These are phyloP conservation scores for Irpex lacteus DNA, from an alignment of 1,284 basidiomycete species.

Conservation along the genomic window DNA sequence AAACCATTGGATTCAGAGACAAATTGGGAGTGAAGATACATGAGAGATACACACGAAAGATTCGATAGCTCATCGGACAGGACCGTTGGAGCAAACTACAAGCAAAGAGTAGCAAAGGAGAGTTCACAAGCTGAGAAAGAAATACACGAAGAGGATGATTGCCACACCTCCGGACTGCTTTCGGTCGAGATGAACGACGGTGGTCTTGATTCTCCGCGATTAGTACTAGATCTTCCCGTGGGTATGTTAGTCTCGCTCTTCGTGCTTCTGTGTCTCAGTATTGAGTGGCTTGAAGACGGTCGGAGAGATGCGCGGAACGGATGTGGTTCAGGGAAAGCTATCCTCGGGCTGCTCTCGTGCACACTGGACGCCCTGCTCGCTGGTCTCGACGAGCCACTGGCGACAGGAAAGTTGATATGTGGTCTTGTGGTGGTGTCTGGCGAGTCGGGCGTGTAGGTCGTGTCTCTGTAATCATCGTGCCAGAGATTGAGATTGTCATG, in stretches of 20 bases:
- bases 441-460: conserved; percentile 17
- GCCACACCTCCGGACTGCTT: conserved; percentile 30
- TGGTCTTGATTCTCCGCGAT: conserved; percentile 25
- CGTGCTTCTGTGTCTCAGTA: conserved; percentile 35
- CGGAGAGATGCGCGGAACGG: conserved; percentile 35
- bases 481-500: conserved; percentile 28
- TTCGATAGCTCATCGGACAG: conserved; percentile 50
- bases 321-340: conserved; percentile 51
- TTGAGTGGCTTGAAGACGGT: conserved; percentile 21
- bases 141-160: not conserved
- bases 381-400: conserved; percentile 31
- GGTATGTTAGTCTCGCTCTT: conserved; percentile 35
- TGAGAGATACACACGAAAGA: conserved; percentile 45
- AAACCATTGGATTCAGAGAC: conserved; percentile 12
- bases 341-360: conserved; percentile 29
- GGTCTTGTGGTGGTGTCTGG: conserved; percentile 20
- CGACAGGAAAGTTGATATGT: conserved; percentile 26
- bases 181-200: conserved; percentile 25
- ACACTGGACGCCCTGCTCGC: conserved; percentile 37
- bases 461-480: conserved; percentile 24
- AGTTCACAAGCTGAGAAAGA: conserved; percentile 5
- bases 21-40: conserved; percentile 15
- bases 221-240: conserved; percentile 10
- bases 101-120: conserved; percentile 3
- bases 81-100: conserved; percentile 23